Base-by-base conservation (phyloP, 495 filamentous ascomycete species). In the Evernia prunastri region DNA sequence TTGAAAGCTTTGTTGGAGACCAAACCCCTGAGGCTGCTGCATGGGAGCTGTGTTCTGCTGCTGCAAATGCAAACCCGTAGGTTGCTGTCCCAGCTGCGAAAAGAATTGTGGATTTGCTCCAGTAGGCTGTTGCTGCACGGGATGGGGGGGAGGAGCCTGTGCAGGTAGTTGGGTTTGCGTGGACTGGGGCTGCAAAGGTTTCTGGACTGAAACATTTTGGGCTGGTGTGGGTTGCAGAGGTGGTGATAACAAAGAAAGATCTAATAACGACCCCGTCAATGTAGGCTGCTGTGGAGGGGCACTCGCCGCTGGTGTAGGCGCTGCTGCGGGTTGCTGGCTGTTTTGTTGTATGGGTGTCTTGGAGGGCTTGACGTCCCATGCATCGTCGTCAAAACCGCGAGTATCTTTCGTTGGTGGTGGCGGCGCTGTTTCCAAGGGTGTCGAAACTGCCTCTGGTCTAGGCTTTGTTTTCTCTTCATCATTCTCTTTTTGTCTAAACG, bases 291-390 rank as follows among this genome's bases (percentile, higher is more conserved):
- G 18, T 37, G 73, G 66, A 31, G 76, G 63, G 17, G 72, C 59
- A 23, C 53, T 45, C 36, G 75, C 59, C 53, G 74, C 54, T 62
- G 70, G 65, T 40, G 71, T 59, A 45, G 66, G 43, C 12, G 63
- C 45, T 58, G 63, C 43, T 27, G 47, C 43, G 11, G 73, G 53
- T 70, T 74, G 45, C 72, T 71, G 60, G 69, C 74, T 33, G n/a
- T 74, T 68, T 43, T 72, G 70, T 57, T 75, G 37, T 23, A 54
- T 40, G 5, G 78, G 72, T 66, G 86, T 83, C 73, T 86, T 90
- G n/a, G 89, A 81, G n/a, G 92, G 90, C 78, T 97, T 97, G 12
- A 94, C 87, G 71, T 92, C 90, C 94, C 94, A 99, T 35, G 95
- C 95, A 79, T 97, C 90, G 70, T 98, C 95, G 49, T 99, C 94